Evolutionary conservation across 2,329 filamentous ascomycete species (phyloP).

Genomic region (Colletotrichum salicis): DNA sequence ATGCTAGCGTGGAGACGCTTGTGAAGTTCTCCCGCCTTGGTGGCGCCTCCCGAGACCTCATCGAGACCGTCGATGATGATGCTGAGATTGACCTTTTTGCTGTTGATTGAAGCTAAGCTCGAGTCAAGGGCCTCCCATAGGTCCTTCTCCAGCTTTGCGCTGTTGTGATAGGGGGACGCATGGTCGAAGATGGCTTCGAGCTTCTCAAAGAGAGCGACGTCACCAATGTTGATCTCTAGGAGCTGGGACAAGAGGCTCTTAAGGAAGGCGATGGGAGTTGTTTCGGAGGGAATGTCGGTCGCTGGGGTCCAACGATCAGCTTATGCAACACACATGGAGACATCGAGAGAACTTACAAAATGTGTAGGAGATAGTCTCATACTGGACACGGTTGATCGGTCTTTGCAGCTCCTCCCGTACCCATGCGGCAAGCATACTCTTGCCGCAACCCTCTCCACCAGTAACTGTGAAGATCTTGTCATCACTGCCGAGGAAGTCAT

Average conservation of each 20-base stretch:
- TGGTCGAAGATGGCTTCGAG: conserved; percentile 42
- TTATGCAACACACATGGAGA: no score
- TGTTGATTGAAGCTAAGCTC: conserved; percentile 45
- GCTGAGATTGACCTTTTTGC: conserved; percentile 42
- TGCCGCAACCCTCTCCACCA: conserved; percentile 47
- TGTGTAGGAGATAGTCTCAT: conserved; percentile 48
- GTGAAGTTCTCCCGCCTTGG: conserved; percentile 42
- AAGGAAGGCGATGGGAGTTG: conserved; percentile 45
- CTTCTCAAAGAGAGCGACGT: conserved; percentile 47
- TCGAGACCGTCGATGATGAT: conserved; percentile 52
- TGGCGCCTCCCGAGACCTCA: conserved; percentile 42
- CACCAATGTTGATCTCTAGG: conserved; percentile 51
- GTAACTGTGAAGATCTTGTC: conserved; percentile 49
- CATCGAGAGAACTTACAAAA: conserved; percentile 46
- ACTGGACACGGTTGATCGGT: conserved; percentile 48
- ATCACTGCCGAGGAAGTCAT: conserved; percentile 47
- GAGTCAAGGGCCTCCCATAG: conserved; percentile 49
- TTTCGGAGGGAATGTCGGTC: conserved; percentile 44
- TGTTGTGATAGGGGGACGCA: conserved; percentile 38
- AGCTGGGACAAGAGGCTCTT: conserved; percentile 51
- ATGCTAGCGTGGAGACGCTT: conserved; percentile 45
- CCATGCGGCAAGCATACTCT: conserved; percentile 52
- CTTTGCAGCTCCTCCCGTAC: conserved; percentile 52
- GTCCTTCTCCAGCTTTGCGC: conserved; percentile 41
- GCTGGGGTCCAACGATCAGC: conserved; percentile 1